Percentiles rank a stretch among this genome's conserved stretches.
Evolutionary conservation across 192 early-diverging fungal genomes (phyloP).

Genomic region (Physocladia obscura): DNA sequence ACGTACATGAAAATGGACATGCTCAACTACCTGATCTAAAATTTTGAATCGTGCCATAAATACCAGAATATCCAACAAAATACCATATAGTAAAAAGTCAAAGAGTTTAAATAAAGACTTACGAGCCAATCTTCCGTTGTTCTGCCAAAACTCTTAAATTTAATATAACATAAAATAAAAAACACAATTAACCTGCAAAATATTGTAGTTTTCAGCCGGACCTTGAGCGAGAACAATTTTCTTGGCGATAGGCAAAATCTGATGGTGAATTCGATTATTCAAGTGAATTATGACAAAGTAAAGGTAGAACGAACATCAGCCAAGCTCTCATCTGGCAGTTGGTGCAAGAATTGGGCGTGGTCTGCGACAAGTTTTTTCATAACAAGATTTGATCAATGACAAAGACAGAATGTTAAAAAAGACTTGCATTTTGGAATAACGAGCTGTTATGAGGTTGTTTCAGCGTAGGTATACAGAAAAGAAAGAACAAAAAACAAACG

Average conservation of each 20-base stretch:
- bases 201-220: conserved; percentile 77
- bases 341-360: conserved; percentile 86
- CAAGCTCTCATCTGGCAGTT: conserved; percentile 82
- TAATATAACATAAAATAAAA: background rate
- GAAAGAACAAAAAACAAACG: background rate
- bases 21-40: conserved; percentile 64
- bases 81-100: too few relatives aligned
- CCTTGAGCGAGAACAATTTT: conserved; percentile 79
- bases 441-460: conserved; percentile 47
- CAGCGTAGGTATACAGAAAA: background rate
- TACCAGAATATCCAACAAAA: too few relatives aligned
- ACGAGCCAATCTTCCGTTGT: conserved; percentile 74
- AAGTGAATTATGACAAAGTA: too few relatives aligned
- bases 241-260: conserved; percentile 80
- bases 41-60: too few relatives aligned
- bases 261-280: background rate
- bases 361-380: conserved; percentile 35
- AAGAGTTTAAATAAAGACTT: too few relatives aligned
- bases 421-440: conserved; percentile 69
- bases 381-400: conserved; percentile 10
- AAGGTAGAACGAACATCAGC: conserved; percentile 50
- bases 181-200: conserved; percentile 68
- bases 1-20: conserved; percentile 94
- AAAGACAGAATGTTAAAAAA: conserved; percentile 37
- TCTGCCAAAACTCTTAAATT: conserved; percentile 32